Evolutionary conservation across 208 protist species (phyloP), one percentile per base, ranked within the genome.

Genomic region (Leishmania turanica): DNA sequence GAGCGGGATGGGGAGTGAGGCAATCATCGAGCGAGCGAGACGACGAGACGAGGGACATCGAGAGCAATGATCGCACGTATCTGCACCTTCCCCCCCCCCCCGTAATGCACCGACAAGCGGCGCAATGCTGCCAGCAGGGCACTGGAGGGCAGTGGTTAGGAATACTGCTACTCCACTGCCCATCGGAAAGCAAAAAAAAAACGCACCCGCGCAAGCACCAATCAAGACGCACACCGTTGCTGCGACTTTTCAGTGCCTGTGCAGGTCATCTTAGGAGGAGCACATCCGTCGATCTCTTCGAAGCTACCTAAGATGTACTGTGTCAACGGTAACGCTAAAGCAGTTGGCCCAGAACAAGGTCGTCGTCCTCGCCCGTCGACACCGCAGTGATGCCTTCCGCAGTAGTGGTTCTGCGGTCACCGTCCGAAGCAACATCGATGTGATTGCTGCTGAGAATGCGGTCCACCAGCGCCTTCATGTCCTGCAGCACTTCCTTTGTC

Each of bases 381-480:
- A 13, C 19, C 3, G 49, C 8, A 34, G 37, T 8, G 17, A 37
- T 11, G 42, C 0, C 47, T 5, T 79, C 77, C 3, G 51, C 56
- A 21, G 72, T 58, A 42, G 31, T 8, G 24, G 54, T 19, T 24
- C 74, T 49, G 40, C 27, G 11, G 13, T 24, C 75, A 56, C 62
- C 75, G 42, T 79, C 79, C 42, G 74, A 56, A 19, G 83, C 47
- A 9, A 93, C 68, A 2, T 86, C 85, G 58, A 97, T 97, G 45
- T 83, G 74, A 75, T 96, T 96, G 24, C 76, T 80, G 31, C 78
- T 60, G 13, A 92, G 69, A 40, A 96, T 76, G 34, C 77, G 74
- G 1, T 88, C 86, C 45, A 95, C 83, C 1, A 98, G 75, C 6
- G 34, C 66, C 24, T 75, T 89, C 86, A 95, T 90, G 37, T 89